Base-by-base conservation (phyloP, 2,329 filamentous ascomycete genomes). In the Fusarium pseudonygamai region DNA sequence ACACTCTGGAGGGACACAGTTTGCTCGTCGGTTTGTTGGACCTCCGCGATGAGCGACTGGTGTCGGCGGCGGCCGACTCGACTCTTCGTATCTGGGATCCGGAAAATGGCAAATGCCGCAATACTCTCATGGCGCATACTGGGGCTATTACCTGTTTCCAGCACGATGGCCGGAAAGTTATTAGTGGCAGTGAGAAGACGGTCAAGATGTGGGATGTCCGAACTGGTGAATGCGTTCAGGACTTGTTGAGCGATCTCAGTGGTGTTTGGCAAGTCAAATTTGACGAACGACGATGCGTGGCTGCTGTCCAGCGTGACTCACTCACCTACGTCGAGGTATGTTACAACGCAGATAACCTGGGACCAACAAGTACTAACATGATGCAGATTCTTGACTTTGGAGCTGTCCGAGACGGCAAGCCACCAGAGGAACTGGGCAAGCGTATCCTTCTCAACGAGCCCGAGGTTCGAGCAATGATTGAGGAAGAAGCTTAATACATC, bases 221-320 rank as follows among this genome's bases (percentile, higher is more conserved):
- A 78, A 97, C 92, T 4, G 96, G 96, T 55, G 93, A 98, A 78
- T 98, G 95, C 80, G 91, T 97, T 59, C 93, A 96, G 75, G 96
- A 99, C 82, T 88, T 99, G 46, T 87, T 99, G 78, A 97, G 94
- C 20, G 95, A 98, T 79, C 87, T 99, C 40, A 96, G 92, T 75
- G 95, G 96, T n/a, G 96, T 99, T 13, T 99, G 96, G 96, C 96
- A 99, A 84, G 96, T 99, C 78, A 96, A 96, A 79, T 99, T 99
- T 84, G 95, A 99, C 79, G 94, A 97, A 80, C 89, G 96, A 75
- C 90, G 96, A 81, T 99, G 96, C 81, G 96, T 99, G 64, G 96
- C 96, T 67, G 96, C 96, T 49, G 96, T 99, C 64, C 96, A 99
- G 85, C 90, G 96, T 63, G 94, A 97, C 74, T 92, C 91, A 78